phyloP scores from a whole-genome alignment of 2,329 filamentous ascomycete genomes.

The Ambrosiella xylebori region DNA sequence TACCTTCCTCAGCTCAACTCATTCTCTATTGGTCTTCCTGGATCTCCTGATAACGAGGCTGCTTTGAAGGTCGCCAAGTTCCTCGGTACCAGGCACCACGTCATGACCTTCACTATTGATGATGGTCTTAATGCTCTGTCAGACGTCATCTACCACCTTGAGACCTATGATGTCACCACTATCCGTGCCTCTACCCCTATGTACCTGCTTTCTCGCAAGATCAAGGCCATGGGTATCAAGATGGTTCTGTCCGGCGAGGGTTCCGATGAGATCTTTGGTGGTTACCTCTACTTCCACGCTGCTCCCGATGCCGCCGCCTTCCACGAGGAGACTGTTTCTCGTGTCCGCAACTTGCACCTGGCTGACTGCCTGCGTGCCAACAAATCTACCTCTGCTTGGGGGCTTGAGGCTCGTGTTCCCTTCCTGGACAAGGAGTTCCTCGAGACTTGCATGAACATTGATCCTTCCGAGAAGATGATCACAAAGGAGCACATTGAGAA shows the following conservation, averaged over 20 bases:
- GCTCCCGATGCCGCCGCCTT: conserved; percentile 84
- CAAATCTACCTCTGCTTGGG: conserved; percentile 98
- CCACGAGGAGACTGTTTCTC: conserved; percentile 83
- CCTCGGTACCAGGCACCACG: conserved; percentile 93
- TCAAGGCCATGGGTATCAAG: conserved; percentile 98
- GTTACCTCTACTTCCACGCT: conserved; percentile 96
- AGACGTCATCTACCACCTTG: conserved; percentile 95
- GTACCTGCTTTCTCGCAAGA: conserved; percentile 95
- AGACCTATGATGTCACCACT: conserved; percentile 95
- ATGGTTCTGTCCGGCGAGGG: conserved; percentile 98
- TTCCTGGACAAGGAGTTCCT: conserved; percentile 98
- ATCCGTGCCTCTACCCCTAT: conserved; percentile 97
- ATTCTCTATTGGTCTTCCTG: conserved; percentile 92
- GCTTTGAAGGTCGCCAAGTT: conserved; percentile 89
- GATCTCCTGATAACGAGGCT: conserved; percentile 79
- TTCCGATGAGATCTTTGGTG: conserved; percentile 94
- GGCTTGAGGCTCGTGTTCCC: conserved; percentile 89
- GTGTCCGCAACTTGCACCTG: conserved; percentile 90
- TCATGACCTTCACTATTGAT: conserved; percentile 95
- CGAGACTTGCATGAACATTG: conserved; percentile 80
- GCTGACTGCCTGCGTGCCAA: conserved; percentile 96
- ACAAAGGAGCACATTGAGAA: conserved; percentile 81
- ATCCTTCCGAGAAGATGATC: conserved; percentile 92
- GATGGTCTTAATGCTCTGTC: conserved; percentile 92
- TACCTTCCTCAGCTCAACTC: conserved; percentile 92